Evolutionary conservation across 306 rosid genomes (phyloP).

Genomic region (Acmispon strigosus): DNA sequence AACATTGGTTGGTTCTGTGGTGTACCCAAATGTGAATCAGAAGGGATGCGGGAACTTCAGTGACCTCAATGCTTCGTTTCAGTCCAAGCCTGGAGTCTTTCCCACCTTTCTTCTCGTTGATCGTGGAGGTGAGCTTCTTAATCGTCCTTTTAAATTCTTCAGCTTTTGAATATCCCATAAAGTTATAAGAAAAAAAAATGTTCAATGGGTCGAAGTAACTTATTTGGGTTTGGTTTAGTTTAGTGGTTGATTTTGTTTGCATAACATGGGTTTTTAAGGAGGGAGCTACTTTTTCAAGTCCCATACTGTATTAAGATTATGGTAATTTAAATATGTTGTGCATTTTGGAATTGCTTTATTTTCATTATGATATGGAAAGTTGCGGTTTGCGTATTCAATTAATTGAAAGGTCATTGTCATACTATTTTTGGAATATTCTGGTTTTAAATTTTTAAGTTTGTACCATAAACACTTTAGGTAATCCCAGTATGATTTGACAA

Average conservation of each 20-base stretch:
- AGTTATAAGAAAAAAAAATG: neutral
- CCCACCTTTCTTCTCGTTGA: conserved; percentile 83
- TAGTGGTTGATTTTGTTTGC: neutral
- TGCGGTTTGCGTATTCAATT: neutral
- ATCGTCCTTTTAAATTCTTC: neutral
- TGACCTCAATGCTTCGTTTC: conserved; percentile 47
- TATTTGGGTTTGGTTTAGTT: neutral
- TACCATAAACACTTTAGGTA: neutral
- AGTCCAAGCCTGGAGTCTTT: conserved; percentile 58
- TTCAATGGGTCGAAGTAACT: neutral
- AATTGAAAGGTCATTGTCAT: neutral
- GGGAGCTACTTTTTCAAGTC: neutral
- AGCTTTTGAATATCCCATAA: neutral
- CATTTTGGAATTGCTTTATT: neutral
- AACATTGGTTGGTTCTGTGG: conserved; percentile 67
- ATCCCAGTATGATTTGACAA: neutral
- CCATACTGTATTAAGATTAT: neutral
- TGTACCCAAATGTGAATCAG: conserved; percentile 70
- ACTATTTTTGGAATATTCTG: neutral
- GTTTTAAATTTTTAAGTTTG: neutral
- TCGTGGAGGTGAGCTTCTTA: conserved; percentile 69
- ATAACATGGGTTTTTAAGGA: neutral
- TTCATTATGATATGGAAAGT: conserved; percentile 3
- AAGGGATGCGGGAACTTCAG: conserved; percentile 62
- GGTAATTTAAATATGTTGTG: conserved; percentile 11